Evolutionary conservation across 805 yeast genomes (phyloP).

Genomic region (Deakozyma indianensis): DNA sequence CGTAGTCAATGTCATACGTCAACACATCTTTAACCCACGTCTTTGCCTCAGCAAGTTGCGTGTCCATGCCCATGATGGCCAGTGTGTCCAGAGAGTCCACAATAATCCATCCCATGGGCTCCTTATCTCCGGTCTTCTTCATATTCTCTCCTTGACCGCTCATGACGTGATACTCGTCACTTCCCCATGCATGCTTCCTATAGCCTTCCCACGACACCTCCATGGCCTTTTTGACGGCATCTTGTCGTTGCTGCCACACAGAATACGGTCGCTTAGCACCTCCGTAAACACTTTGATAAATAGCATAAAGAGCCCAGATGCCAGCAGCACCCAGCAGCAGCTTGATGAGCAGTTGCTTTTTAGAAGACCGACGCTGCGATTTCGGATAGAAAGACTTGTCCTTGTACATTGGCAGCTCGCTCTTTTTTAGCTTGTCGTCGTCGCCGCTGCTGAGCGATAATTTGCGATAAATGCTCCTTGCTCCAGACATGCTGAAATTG

Average conservation of each 20-base stretch:
- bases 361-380: background rate
- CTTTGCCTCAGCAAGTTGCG: conserved; percentile 27
- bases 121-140: conserved; percentile 10
- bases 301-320: background rate
- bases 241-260: conserved; percentile 14
- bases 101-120: conserved; percentile 31
- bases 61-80: conserved; percentile 28
- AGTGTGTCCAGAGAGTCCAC: conserved; percentile 41
- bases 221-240: conserved; percentile 25
- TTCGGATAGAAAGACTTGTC: conserved; percentile 1
- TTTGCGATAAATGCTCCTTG: background rate
- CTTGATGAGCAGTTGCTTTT: background rate
- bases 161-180: conserved; percentile 20
- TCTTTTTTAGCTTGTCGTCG: background rate
- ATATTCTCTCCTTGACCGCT: conserved; percentile 9
- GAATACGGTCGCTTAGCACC: background rate
- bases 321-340: background rate
- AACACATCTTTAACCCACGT: conserved; percentile 21
- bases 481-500: background rate
- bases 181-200: conserved; percentile 29
- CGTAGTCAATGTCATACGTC: conserved; percentile 41
- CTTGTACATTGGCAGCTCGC: background rate
- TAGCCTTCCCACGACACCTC: conserved; percentile 31
- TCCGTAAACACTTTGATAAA: background rate
- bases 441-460: background rate